Conservation (phyloP, 164 flowering plant species). For the Taxillus chinensis region DNA sequence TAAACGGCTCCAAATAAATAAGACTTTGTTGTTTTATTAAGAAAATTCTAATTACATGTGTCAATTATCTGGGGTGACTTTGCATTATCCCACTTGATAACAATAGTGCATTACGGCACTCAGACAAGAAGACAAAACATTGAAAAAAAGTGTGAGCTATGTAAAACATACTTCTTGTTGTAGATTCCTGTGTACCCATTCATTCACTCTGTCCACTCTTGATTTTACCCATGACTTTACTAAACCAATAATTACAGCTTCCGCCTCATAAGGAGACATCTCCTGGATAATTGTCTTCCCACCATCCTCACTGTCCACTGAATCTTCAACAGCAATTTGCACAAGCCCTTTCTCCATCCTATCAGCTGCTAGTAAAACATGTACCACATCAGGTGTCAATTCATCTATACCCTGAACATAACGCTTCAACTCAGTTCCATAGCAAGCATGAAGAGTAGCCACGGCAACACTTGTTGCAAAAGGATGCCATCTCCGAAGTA, state of each 20-base stretch:
- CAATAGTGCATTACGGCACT: no score
- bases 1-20: no score
- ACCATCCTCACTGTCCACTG: slow-evolving; percentile 93
- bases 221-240: slow-evolving; percentile 65
- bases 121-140: no score
- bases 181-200: slow-evolving; percentile 68
- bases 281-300: slow-evolving; percentile 82
- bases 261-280: slow-evolving; percentile 92
- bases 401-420: slow-evolving; percentile 54
- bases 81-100: no score
- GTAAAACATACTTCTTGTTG: slow-evolving; percentile 65
- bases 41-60: no score
- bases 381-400: slow-evolving; percentile 80
- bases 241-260: slow-evolving; percentile 49
- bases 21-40: no score
- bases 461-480: slow-evolving; percentile 85
- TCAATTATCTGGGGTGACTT: no score
- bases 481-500: slow-evolving; percentile 79
- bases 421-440: slow-evolving; percentile 65
- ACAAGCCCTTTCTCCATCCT: slow-evolving; percentile 89
- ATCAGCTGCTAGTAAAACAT: slow-evolving; percentile 73
- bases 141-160: background rate
- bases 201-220: slow-evolving; percentile 57
- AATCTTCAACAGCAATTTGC: slow-evolving; percentile 84
- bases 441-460: slow-evolving; percentile 88